Conservation (phyloP, 176 grass and related monocot species). For the Pontederia crassipes region DNA sequence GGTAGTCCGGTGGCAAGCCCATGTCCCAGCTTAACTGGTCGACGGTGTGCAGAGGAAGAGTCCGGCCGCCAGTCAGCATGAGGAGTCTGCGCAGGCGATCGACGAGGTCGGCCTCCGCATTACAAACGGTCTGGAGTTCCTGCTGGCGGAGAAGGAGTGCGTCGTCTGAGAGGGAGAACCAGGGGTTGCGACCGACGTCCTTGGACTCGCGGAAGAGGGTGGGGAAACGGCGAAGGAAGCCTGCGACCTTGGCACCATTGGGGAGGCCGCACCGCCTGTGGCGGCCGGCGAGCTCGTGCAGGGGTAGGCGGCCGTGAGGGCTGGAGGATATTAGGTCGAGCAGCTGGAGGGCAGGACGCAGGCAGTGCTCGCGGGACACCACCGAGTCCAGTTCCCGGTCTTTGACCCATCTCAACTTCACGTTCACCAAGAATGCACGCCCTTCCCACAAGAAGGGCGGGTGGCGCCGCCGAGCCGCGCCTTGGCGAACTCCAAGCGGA, state of each 20-base stretch:
- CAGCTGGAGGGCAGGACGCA: slow-evolving; percentile 56
- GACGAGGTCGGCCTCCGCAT: slow-evolving; percentile 33
- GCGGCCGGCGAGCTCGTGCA: slow-evolving; percentile 22
- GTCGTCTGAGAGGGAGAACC: slow-evolving; percentile 33
- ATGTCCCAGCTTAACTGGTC: slow-evolving; percentile 81
- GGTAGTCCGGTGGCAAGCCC: slow-evolving; percentile 54
- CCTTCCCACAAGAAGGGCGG: slow-evolving; percentile 26
- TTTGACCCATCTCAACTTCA: slow-evolving; percentile 59
- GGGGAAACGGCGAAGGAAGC: slow-evolving; percentile 39
- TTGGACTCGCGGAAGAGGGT: slow-evolving; percentile 32
- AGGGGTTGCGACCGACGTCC: not conserved
- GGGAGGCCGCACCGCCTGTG: slow-evolving; percentile 18
- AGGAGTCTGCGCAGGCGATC: slow-evolving; percentile 48
- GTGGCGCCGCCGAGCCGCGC: not conserved
- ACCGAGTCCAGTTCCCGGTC: slow-evolving; percentile 42
- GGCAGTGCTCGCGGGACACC: slow-evolving; percentile 44
- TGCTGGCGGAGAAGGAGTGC: slow-evolving; percentile 35
- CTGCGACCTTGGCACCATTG: not conserved
- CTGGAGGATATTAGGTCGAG: slow-evolving; percentile 49
- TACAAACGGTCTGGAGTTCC: slow-evolving; percentile 29
- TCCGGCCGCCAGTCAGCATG: slow-evolving; percentile 45
- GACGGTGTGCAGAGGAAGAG: slow-evolving; percentile 53
- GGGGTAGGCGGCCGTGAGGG: slow-evolving; percentile 21
- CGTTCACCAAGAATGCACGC: slow-evolving; percentile 51
- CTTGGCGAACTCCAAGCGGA: no score